A percentile compares a stretch with the other conserved stretches of the same genome.
These are phyloP conservation scores for Rehmannia glutinosa DNA, from an alignment of 257 asterid species.

Conservation along the genomic window DNA sequence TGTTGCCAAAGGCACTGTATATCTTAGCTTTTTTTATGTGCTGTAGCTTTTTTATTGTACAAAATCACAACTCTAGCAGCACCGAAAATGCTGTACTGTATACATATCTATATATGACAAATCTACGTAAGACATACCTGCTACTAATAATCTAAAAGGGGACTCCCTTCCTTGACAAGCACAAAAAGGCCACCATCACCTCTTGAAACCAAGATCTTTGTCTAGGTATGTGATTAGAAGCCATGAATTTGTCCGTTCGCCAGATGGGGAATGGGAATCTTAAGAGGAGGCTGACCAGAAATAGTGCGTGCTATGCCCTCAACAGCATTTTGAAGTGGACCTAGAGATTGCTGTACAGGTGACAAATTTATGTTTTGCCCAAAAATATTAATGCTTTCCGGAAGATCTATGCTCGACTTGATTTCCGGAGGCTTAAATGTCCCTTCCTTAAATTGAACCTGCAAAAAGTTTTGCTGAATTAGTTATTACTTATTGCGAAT, in stretches of 20 bases:
- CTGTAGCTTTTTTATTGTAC: background rate
- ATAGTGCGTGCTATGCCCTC: slow-evolving; percentile 64
- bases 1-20: background rate
- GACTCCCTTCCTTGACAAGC: slow-evolving; percentile 86
- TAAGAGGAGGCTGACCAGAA: slow-evolving; percentile 86
- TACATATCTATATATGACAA: background rate
- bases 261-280: slow-evolving; percentile 79
- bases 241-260: slow-evolving; percentile 72
- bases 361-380: slow-evolving; percentile 79
- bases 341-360: slow-evolving; percentile 55
- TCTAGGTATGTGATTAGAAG: slow-evolving; percentile 83
- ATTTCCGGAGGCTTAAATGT: slow-evolving; percentile 79
- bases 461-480: slow-evolving; percentile 4
- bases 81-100: background rate
- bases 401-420: slow-evolving; percentile 80
- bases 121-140: slow-evolving; percentile 9
- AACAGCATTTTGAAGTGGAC: slow-evolving; percentile 62
- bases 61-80: background rate
- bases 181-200: slow-evolving; percentile 98
- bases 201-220: slow-evolving; percentile 83
- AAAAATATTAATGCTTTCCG: slow-evolving; percentile 53
- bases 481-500: background rate
- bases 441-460: slow-evolving; percentile 93
- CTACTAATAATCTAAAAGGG: slow-evolving; percentile 52
- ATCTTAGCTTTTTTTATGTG: no score